phyloP scores from a whole-genome alignment of 1,284 basidiomycete species.

The Porphyrellus sp. region DNA sequence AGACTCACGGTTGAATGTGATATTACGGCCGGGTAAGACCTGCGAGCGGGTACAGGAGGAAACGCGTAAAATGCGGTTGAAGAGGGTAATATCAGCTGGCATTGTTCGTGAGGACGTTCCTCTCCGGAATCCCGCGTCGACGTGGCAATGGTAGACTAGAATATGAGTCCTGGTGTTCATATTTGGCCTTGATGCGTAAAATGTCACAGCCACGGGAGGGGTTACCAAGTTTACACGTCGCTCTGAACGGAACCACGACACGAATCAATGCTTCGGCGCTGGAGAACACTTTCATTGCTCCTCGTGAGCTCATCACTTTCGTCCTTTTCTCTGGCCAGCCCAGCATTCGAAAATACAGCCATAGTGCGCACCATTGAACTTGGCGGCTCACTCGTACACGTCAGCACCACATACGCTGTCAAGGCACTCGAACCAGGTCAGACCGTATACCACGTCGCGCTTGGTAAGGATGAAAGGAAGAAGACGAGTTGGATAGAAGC shows the following conservation, averaged over 20 bases:
- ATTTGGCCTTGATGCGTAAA: neutral
- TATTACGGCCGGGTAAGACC: conserved; percentile 84
- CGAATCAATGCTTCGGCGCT: conserved; percentile 40
- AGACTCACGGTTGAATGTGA: conserved; percentile 73
- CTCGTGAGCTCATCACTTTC: conserved; percentile 34
- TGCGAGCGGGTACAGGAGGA: conserved; percentile 64
- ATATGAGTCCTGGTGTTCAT: too few species aligned
- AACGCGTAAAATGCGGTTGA: conserved; percentile 65
- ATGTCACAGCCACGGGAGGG: conserved; percentile 17
- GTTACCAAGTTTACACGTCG: conserved; percentile 19
- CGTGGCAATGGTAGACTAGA: conserved; percentile 77
- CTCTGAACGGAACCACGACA: conserved; percentile 15
- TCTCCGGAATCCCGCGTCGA: conserved; percentile 69
- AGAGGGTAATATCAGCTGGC: conserved; percentile 76
- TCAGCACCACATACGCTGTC: conserved; percentile 85
- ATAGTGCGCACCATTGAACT: conserved; percentile 86
- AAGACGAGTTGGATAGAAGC: conserved; percentile 79
- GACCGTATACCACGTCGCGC: conserved; percentile 66
- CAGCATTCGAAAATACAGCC: conserved; percentile 80
- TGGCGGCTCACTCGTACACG: conserved; percentile 79
- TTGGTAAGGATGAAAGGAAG: conserved; percentile 60
- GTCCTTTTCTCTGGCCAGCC: conserved; percentile 37
- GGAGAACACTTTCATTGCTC: conserved; percentile 41
- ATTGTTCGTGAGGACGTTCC: conserved; percentile 76
- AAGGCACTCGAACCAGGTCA: conserved; percentile 65